Base-by-base conservation (phyloP, 2,329 filamentous ascomycete species). In the Metarhizium anisopliae region DNA sequence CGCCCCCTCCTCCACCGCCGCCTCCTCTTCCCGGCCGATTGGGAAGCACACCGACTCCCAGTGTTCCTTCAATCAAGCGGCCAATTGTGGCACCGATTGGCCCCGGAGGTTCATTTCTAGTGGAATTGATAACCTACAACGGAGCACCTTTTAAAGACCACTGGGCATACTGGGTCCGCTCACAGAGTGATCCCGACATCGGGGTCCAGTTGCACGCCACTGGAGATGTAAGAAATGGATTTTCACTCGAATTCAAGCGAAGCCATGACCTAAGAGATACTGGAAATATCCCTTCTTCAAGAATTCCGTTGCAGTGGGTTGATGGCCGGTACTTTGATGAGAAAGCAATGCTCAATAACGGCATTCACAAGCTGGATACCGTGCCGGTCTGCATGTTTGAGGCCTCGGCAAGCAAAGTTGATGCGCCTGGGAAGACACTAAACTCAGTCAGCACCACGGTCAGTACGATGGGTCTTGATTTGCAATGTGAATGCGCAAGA, bases 91-190 rank as follows among this genome's bases (percentile, higher is more conserved):
- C 40, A n/a, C 14, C n/a, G 13, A 58, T 59, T 58, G 66, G 57
- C 0, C 62, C 62, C 25, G 10, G 51, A 2, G 60, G 60, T 0
- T 58, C 63, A 5, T 63, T 66, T 42, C 47, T 68, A 4, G 56
- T 70, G 16, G 62, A 70, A 35, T 54, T 71, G 6, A 47, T 70
- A 14, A 63, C 63, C 25, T 69, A 57, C 59, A 70, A 65, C 52
- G 69, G 69, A 16, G 25, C 52, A 0, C 68, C 66, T 0, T 72
- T 69, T 60, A 69, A 68, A 47, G 64, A 72, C 52, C 67, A 72
- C 59, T 72, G 69, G 69, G 65, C 66, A 2, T 71, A 69, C 50
- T 72, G 57, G 47, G 50, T 71, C 1, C 47, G 52, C 20, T 66
- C 66, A 0, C 57, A 50, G 4, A 1, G 7, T 0, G 16, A 63